Base-by-base conservation (phyloP, 345 rosid species). In the Brassica cretica region DNA sequence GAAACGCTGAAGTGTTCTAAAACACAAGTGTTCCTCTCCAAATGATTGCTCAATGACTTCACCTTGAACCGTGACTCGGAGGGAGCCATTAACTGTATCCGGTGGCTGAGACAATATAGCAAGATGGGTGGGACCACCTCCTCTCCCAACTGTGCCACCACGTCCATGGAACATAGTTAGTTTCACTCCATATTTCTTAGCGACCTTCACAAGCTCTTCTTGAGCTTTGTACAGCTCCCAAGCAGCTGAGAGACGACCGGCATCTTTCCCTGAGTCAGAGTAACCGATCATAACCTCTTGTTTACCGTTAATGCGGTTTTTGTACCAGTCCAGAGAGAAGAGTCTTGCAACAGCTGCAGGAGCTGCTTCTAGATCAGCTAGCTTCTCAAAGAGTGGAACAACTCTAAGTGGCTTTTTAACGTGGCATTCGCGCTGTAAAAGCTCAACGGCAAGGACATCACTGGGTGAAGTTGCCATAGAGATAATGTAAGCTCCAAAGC, bases 31-130 rank as follows among this genome's bases (percentile, higher is more conserved):
- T 75, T 88, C 96, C 86, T 93, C 98, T 32, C 99, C 99, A 80
- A 95, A 95, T 24, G 94, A 93, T 72, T 91, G 93, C 86, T 95
- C 98, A 66, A 95, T 93, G 78, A 95, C 97, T 84, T 95, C 99
- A 66, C 99, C 98, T 68, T 93, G 98, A 72, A 95, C 97, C 1
- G 98, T 95, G 69, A 93, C 99, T 66, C 97, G 88, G 32, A 95
- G 88, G 12, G 98, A 93, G 55, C 99, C 98, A 8, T 93, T 93
- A 70, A 95, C 87, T 9, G 99, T 95, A 29, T 95, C 99, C 4
- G 99, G 99, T n/a, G 98, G 99, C 87, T 95, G 99, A 83, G 99
- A 95, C 87, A 93, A 80, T 72, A 93, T 95, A 81, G 99, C 99
- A 73, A 95, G 97, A 84, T 95, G 98, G 58, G 98, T 93, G 19